Evolutionary conservation across 2,329 filamentous ascomycete species (phyloP), one percentile per base, ranked within the genome.

Genomic region (Fusarium pseudograminearum): DNA sequence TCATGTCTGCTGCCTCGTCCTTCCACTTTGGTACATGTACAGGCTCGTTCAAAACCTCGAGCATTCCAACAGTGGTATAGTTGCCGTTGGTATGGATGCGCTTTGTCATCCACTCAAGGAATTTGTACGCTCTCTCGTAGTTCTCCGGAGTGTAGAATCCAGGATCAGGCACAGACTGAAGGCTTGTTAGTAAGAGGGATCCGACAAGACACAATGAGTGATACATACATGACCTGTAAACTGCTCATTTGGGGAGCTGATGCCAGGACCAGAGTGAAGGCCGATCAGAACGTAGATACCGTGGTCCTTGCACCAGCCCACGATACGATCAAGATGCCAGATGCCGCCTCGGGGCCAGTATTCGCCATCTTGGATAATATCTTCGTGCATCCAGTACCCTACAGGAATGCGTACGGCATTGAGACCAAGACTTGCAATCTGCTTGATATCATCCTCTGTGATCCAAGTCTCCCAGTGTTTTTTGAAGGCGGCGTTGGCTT

Each of bases 31-130:
- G 30, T 3, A 44, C 57, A 2, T 46, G 81, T 15, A 84, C 74
- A 5, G 87, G 87, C 74, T 90, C 87, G 71, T 89, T 90, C 56
- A 89, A 78, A 12, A 89, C 79, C 72, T 86, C 83, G 16, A 90
- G 77, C 83, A 87, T 89, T 20, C 87, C 87, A 30, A 89, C 87
- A 38, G 84, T 87, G 41, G 83, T 78, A 73, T 86, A 87, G 46
- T 81, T 81, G 8, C 76, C 60, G 54, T 82, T 82, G 0, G 74
- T 77, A 71, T 89, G 86, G 50, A 88, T 84, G 34, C 83, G 79
- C 28, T 82, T 81, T 2, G 86, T 83, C 76, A 90, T 84, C 83
- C 83, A 88, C 41, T 83, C 78, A 8, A 90, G 80, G 72, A 88
- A 89, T 48, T 81, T 75, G 57, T 82, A 75, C 0, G 85, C 86